A percentile compares a stretch with the other conserved stretches of the same genome.
These are phyloP conservation scores for Arthrobotrys pseudoclavata DNA, from an alignment of 2,329 filamentous ascomycete species.

Conservation along the genomic window DNA sequence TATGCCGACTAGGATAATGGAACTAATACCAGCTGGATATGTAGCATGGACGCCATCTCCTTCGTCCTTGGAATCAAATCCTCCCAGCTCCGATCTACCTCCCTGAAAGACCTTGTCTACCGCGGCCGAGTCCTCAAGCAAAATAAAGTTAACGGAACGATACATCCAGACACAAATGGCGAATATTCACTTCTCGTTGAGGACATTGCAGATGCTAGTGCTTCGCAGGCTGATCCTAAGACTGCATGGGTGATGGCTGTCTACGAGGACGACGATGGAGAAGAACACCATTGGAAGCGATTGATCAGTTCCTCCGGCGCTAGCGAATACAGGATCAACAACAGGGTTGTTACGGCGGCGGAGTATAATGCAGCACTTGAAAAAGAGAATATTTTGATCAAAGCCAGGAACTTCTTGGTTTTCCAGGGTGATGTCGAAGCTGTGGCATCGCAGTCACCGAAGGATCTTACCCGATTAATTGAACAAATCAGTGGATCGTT, in stretches of 20 bases:
- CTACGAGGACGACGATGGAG: slow-evolving; percentile 90
- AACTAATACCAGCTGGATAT: slow-evolving; percentile 25
- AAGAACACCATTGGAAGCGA: slow-evolving; percentile 96
- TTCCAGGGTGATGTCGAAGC: slow-evolving; percentile 98
- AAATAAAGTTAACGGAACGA: slow-evolving; percentile 89
- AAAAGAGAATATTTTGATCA: slow-evolving; percentile 95
- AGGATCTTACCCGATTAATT: slow-evolving; percentile 91
- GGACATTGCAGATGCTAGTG: slow-evolving; percentile 71
- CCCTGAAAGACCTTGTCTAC: slow-evolving; percentile 95
- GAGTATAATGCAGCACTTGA: slow-evolving; percentile 95
- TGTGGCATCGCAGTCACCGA: slow-evolving; percentile 93
- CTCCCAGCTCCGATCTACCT: slow-evolving; percentile 93
- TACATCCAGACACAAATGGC: slow-evolving; percentile 72
- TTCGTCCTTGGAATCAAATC: slow-evolving; percentile 99
- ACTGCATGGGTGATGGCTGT: slow-evolving; percentile 99
- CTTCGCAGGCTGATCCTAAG: slow-evolving; percentile 85
- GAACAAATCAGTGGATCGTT: slow-evolving; percentile 98
- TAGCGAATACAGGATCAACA: slow-evolving; percentile 98
- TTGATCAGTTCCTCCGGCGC: slow-evolving; percentile 88
- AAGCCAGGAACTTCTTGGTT: slow-evolving; percentile 96
- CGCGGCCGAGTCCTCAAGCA: slow-evolving; percentile 83
- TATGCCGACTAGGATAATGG: background rate
- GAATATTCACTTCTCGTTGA: slow-evolving; percentile 74
- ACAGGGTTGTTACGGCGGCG: slow-evolving; percentile 85
- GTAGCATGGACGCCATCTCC: slow-evolving; percentile 97